Evolutionary conservation across 768 basidiomycete genomes (phyloP).

Genomic region (Lactifluus piperatus): DNA sequence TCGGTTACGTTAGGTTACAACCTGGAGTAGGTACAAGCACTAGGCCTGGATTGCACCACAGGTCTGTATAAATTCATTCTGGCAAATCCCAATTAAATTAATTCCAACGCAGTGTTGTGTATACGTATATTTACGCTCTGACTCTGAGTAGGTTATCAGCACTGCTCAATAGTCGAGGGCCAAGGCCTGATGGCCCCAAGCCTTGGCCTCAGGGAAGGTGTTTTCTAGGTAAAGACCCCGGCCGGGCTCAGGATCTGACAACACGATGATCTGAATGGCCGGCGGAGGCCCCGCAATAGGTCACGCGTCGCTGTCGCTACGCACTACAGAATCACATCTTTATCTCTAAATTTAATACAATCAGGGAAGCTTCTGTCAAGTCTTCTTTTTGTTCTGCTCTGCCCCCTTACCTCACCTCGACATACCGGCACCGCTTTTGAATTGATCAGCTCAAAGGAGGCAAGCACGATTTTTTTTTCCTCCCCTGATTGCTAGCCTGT

Average conservation of each 20-base stretch:
- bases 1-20: neutral
- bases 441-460: neutral
- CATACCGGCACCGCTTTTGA: neutral
- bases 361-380: neutral
- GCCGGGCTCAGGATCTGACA: no score
- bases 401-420: neutral
- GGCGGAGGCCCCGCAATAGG: neutral
- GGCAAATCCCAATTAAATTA: neutral
- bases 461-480: neutral
- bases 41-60: neutral
- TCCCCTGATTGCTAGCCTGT: neutral
- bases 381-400: neutral
- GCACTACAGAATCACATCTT: neutral
- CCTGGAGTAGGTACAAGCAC: neutral
- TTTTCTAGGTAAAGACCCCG: neutral
- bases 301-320: constrained; percentile 6
- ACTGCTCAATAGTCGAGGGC: no score
- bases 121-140: neutral
- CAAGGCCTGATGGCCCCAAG: no score
- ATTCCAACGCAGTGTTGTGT: neutral
- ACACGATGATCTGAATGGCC: neutral
- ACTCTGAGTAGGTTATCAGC: neutral
- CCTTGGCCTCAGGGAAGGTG: neutral
- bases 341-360: neutral
- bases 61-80: neutral